Evolutionary conservation across 139 green algal species (phyloP), one percentile per base, ranked within the genome.

Genomic region (Chlamydomonas urium): DNA sequence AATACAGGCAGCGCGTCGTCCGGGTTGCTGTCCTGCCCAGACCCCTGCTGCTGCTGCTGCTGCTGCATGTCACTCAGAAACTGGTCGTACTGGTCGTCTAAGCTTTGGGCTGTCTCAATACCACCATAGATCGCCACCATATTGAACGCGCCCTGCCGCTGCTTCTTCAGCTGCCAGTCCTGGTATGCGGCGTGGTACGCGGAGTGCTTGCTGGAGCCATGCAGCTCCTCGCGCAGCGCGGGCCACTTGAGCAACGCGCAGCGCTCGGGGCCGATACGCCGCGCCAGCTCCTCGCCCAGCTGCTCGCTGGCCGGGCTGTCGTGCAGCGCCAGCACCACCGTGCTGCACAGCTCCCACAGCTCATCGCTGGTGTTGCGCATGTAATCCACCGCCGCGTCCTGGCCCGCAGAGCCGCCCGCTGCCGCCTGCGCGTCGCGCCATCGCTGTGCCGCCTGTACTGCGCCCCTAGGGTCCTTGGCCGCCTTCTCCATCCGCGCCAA

Each of bases 311-410:
- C 6, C 10, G 29, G 14, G 33, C 10, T 45, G 14, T 29, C 10
- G 31, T 67, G 59, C 36, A 70, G 63, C 21, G 63, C 63, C 23
- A 70, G 10, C 36, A 70, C 38, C 4, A 70, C n/a, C 10, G 10
- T 32, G 14, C 29, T n/a, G n/a, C 60, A 67, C 38, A 67, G 32
- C 60, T 45, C 19, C 29, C 29, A 42, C n/a, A 67, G 23, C 60
- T 45, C 21, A 6, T 67, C 60, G 10, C 17, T 26, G 8, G 32
- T 24, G 26, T 67, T 4, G 33, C 17, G 60, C 32, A 45, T 26
- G 33, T 47, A 67, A 6, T 14, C 23, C 10, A 67, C 5, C 32
- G 33, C 32, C 33, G 38, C 60, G 33, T 31, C 33, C 53, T 63
- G n/a, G n/a, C 53, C 21, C n/a, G 26, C 53, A 63, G 10, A 63